A percentile compares a stretch with the other conserved stretches of the same genome.
These are phyloP conservation scores for Boletellus emodensis DNA, from an alignment of 768 basidiomycete species.

Conservation along the genomic window DNA sequence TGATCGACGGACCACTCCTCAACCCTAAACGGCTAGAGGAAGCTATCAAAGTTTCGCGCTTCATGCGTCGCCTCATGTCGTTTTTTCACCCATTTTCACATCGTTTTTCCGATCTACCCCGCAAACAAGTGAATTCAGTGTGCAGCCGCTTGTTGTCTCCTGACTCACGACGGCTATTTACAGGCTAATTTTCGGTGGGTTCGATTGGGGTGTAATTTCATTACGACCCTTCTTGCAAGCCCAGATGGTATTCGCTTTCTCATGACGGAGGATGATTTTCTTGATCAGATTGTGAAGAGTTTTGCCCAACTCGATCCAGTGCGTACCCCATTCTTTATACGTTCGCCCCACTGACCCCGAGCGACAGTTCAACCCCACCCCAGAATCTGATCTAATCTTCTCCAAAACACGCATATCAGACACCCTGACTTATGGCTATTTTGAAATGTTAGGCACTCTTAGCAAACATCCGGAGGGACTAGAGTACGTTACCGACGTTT, in stretches of 20 bases:
- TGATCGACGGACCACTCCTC: constrained; percentile 88
- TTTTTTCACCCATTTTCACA: constrained; percentile 92
- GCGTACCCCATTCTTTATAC: constrained; percentile 21
- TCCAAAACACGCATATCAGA: constrained; percentile 78
- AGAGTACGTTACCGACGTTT: constrained; percentile 51
- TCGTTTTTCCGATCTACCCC: constrained; percentile 80
- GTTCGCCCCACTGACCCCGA: neutral
- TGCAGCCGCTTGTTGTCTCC: neutral
- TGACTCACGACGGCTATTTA: neutral
- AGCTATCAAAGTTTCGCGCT: constrained; percentile 84
- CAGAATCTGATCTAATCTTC: constrained; percentile 77
- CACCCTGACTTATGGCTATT: constrained; percentile 86
- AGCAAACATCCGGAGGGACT: constrained; percentile 88
- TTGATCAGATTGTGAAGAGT: constrained; percentile 77
- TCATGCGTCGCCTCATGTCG: constrained; percentile 83
- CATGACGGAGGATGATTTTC: constrained; percentile 74
- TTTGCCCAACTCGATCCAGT: constrained; percentile 94
- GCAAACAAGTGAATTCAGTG: constrained; percentile 49
- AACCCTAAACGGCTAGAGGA: constrained; percentile 94
- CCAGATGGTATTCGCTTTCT: constrained; percentile 83
- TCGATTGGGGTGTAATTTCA: constrained; percentile 71
- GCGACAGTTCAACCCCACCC: constrained; percentile 62
- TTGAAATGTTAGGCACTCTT: constrained; percentile 91
- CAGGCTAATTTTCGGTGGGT: constrained; percentile 86
- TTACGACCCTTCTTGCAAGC: constrained; percentile 80